Evolutionary conservation across 495 filamentous ascomycete species (phyloP), one percentile per base, ranked within the genome.

Genomic region (Parathielavia hyrcaniae): DNA sequence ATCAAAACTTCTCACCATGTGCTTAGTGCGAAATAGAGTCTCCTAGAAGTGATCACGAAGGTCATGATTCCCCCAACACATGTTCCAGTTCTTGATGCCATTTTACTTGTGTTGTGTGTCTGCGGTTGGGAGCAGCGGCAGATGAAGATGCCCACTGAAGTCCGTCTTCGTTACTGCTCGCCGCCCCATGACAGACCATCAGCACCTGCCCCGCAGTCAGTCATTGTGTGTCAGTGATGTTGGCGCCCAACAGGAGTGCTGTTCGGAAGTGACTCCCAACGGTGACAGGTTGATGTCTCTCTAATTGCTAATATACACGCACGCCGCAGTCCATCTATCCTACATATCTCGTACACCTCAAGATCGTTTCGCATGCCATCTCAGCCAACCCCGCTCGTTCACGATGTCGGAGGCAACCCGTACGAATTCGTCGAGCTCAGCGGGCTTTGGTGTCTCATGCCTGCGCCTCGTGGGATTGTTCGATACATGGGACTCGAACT

Each of bases 11-110:
- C 69, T 73, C 71, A 64, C 48, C 61, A 65, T 76, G 75, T 77
- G 74, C 76, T 75, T 72, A 69, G 69, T 73, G 73, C 72, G 73
- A 75, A 75, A 77, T 71, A 79, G 76, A 79, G 71, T 63, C 64
- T 67, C 70, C 61, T 76, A 78, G 74, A 77, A 65, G 67, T 71
- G 68, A 66, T 65, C 58, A 56, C 55, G 62, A 62, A 67, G 56
- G 51, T 68, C 47, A 66, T 63, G 66, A 68, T 60, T 62, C 60
- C 62, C 55, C 62, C 55, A 60, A 46, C 11, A 43, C 6, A 14
- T 34, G 19, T 55, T 48, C 35, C 10, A n/a, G 54, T n/a, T 43
- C 16, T 20, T 26, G 13, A 9, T 49, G 6, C 14, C 22, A 13
- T n/a, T n/a, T n/a, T n/a, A n/a, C 4, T 3, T 19, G 35, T 39